Base-by-base conservation (phyloP, 148 eudicot species). In the Agrostemma githago region DNA sequence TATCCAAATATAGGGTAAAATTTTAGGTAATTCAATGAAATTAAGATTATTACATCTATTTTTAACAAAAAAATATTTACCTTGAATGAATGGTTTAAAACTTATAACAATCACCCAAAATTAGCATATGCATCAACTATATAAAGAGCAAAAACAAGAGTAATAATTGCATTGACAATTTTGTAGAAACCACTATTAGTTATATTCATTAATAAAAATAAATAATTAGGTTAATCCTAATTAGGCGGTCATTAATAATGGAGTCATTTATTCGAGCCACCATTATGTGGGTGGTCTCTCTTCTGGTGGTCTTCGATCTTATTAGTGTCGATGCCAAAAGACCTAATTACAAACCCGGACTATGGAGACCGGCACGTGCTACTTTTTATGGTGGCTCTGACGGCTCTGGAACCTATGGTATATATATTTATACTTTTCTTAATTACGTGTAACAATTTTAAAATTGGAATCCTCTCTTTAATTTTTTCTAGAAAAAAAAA, bases 331-430 rank as follows among this genome's bases (percentile, higher is more conserved):
- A 78, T 42, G 84, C 84, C 56, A 80, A 77, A 65, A 82, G 76
- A 64, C 89, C 82, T 4, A 39, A 6, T 9, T 89, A 81, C 72
- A 10, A 20, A 73, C 74, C 88, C 6, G 90, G 90, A 37, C 84
- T 86, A 0, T 92, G 97, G 97, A 86, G 72, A 77, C 59, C 65
- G n/a, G 95, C 87, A 68, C 90, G 84, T 62, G 94, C 96, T 41
- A 92, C 97, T 43, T 92, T 86, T 63, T 92, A 92, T 80, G 97
- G 97, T 10, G 87, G 83, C 19, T 12, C 83, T 20, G 96, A 90
- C 82, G 97, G 87, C 76, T 84, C 91, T 0, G 92, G 81, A 57
- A 88, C 97, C 59, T 80, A 42, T 72, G 88, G 97, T 92, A 83
- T 11, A 8, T 44, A 3, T 56, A 9, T 9, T 0, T 42, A 2